A percentile compares a stretch with the other conserved stretches of the same genome.
phyloP scores from a whole-genome alignment of 257 asterid species.

The Fraxinus anomala region DNA sequence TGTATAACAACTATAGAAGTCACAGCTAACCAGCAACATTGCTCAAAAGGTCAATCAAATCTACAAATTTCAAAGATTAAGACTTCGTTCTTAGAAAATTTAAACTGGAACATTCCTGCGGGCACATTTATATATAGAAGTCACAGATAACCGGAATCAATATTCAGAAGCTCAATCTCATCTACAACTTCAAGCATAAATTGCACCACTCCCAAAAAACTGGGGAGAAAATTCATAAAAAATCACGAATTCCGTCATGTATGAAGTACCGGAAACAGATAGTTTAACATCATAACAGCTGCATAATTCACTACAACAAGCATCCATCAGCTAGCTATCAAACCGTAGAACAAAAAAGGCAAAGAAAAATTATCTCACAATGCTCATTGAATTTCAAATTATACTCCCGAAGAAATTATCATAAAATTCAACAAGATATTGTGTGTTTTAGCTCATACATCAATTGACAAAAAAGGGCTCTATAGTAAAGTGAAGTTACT shows the following conservation, averaged over 20 bases:
- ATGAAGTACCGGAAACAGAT: neutral
- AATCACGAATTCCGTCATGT: neutral
- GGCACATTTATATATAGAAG: neutral
- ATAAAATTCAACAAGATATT: neutral
- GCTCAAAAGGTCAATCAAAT: neutral
- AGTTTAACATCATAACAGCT: neutral
- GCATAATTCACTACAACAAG: neutral
- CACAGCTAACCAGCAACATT: neutral
- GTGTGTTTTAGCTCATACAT: neutral
- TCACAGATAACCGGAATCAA: neutral
- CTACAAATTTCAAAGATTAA: neutral
- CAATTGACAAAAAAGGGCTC: neutral
- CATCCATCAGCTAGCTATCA: neutral
- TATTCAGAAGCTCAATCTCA: neutral
- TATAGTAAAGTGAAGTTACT: neutral
- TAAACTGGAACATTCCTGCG: neutral
- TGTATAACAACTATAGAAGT: neutral
- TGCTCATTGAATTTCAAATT: neutral
- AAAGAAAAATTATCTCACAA: neutral
- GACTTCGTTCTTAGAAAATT: neutral
- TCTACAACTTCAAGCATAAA: neutral
- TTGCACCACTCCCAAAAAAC: too few relatives aligned
- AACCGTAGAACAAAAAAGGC: neutral
- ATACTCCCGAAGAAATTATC: neutral
- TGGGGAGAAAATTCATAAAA: too few relatives aligned